Evolutionary conservation across 2,329 filamentous ascomycete species (phyloP).

Genomic region (Xylogone sp.): DNA sequence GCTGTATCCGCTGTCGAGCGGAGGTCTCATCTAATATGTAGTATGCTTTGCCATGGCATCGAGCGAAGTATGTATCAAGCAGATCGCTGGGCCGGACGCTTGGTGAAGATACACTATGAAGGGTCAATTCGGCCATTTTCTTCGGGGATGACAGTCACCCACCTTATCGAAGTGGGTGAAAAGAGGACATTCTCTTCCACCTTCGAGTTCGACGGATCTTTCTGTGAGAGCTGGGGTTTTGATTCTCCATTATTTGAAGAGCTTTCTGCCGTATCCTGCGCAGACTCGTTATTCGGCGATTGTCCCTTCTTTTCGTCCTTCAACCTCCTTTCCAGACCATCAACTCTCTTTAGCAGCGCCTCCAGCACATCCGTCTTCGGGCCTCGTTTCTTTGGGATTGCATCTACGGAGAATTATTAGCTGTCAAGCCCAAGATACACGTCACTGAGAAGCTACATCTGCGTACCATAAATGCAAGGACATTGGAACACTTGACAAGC

Average conservation of each 20-base stretch:
- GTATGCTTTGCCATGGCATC: constrained; percentile 78
- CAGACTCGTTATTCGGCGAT: constrained; percentile 17
- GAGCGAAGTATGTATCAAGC: constrained; percentile 74
- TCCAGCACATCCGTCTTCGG: constrained; percentile 89
- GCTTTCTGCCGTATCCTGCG: constrained; percentile 9
- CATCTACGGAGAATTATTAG: constrained; percentile 51
- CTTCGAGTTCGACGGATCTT: constrained; percentile 33
- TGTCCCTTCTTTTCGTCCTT: constrained; percentile 59
- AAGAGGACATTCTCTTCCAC: constrained; percentile 37
- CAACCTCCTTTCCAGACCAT: constrained; percentile 76
- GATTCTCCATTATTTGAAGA: constrained; percentile 22
- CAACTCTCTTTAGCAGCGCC: constrained; percentile 77
- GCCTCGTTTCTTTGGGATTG: constrained; percentile 83
- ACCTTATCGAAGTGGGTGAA: constrained; percentile 39
- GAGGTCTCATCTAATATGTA: constrained; percentile 75
- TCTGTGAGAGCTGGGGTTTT: constrained; percentile 32
- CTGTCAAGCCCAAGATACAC: neutral
- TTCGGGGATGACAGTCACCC: constrained; percentile 15
- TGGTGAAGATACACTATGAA: constrained; percentile 41
- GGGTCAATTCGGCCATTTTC: constrained; percentile 21
- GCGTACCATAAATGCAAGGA: constrained; percentile 79
- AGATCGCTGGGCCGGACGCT: constrained; percentile 56
- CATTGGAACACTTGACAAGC: constrained; percentile 88
- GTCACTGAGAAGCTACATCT: constrained; percentile 64
- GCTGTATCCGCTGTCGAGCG: constrained; percentile 67